Conservation (phyloP, 805 yeast genomes). For the Naumovozyma baii region DNA sequence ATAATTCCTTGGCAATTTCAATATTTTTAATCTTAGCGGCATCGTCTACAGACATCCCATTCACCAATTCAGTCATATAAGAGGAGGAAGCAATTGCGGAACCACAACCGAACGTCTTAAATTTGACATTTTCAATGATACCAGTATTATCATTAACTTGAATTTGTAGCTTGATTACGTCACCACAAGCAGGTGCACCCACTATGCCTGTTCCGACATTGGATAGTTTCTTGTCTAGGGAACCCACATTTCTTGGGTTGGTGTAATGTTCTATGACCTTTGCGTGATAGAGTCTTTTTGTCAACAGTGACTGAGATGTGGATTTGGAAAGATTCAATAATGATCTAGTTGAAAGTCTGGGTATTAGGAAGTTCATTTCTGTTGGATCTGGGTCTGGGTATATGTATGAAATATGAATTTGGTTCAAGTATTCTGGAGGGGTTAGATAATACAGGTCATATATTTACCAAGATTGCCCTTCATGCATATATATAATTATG, state of each 20-base stretch:
- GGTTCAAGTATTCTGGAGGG: too few relatives aligned
- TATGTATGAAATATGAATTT: too few relatives aligned
- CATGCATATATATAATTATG: conserved; percentile 2
- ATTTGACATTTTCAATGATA: conserved; percentile 85
- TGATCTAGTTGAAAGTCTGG: conserved; percentile 1
- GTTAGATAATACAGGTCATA: too few relatives aligned
- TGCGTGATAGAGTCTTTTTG: conserved; percentile 51
- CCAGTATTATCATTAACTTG: conserved; percentile 88
- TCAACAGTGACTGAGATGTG: neutral
- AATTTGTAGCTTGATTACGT: conserved; percentile 95
- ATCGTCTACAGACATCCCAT: conserved; percentile 90
- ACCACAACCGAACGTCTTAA: conserved; percentile 99
- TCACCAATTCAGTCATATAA: conserved; percentile 88
- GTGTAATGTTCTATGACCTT: conserved; percentile 93
- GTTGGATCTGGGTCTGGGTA: too few relatives aligned
- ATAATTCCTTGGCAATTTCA: conserved; percentile 85
- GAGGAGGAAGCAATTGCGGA: conserved; percentile 95
- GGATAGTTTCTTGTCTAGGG: conserved; percentile 63
- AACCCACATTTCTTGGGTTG: conserved; percentile 94
- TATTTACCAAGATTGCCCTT: too few relatives aligned
- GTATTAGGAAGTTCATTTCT: conserved; percentile 4
- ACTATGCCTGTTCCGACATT: conserved; percentile 95
- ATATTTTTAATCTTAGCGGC: conserved; percentile 90
- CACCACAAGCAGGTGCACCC: conserved; percentile 99
- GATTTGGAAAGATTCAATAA: neutral